These are phyloP conservation scores for Lecanoromycetidae sp. DNA, from an alignment of 2,329 filamentous ascomycete genomes.

Conservation along the genomic window DNA sequence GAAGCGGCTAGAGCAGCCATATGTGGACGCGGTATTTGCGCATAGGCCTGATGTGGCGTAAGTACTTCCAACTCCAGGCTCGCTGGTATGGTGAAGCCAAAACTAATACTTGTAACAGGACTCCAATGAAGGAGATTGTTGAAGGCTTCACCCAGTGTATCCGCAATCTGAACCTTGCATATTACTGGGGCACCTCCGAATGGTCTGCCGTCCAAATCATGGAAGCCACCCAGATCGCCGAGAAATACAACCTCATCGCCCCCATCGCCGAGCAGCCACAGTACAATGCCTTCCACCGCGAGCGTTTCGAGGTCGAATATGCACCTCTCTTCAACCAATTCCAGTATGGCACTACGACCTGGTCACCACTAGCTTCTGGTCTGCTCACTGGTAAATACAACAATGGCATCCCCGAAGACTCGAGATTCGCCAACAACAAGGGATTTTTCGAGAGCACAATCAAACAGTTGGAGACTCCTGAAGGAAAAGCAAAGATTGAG, in stretches of 20 bases:
- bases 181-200: slow-evolving; percentile 61
- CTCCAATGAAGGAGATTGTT: slow-evolving; percentile 59
- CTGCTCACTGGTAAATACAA: slow-evolving; percentile 58
- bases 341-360: slow-evolving; percentile 51
- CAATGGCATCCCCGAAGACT: slow-evolving; percentile 47
- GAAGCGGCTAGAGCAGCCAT: slow-evolving; percentile 50
- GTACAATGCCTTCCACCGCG: slow-evolving; percentile 51
- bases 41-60: slow-evolving; percentile 52
- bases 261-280: slow-evolving; percentile 55
- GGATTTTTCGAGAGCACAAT: slow-evolving; percentile 38
- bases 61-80: background rate
- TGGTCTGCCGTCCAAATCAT: slow-evolving; percentile 56
- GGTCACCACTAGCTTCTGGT: slow-evolving; percentile 48
- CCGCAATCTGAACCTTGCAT: slow-evolving; percentile 48
- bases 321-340: slow-evolving; percentile 47
- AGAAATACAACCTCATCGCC: slow-evolving; percentile 48
- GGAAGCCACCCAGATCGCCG: slow-evolving; percentile 49
- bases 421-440: slow-evolving; percentile 47
- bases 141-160: slow-evolving; percentile 61
- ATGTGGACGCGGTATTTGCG: slow-evolving; percentile 58
- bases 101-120: slow-evolving; percentile 25
- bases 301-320: slow-evolving; percentile 54
- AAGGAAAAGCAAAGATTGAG: slow-evolving; percentile 35
- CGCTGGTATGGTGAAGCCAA: too few relatives aligned
- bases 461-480: slow-evolving; percentile 25